phyloP scores from a whole-genome alignment of 2,329 filamentous ascomycete species.

The Fusarium pseudograminearum region DNA sequence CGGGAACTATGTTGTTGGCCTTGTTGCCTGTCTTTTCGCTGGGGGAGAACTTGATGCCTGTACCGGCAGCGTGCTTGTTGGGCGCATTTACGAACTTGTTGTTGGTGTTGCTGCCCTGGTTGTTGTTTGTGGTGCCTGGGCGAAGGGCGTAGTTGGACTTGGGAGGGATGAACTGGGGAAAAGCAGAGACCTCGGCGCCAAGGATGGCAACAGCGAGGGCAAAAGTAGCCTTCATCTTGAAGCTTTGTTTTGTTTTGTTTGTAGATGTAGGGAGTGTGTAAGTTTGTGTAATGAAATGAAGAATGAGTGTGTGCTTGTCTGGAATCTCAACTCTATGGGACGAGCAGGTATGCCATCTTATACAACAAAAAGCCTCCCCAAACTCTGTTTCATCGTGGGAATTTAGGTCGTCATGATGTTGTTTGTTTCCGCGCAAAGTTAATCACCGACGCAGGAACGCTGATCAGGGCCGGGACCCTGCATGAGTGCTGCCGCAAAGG shows the following conservation, averaged over 20 bases:
- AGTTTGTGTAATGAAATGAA: not conserved
- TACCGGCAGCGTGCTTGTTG: constrained; percentile 3
- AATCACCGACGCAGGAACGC: constrained; percentile 14
- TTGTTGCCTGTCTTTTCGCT: not conserved
- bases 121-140: not conserved
- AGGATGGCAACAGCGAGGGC: constrained; percentile 18
- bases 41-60: constrained; percentile 9
- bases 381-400: not conserved
- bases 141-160: constrained; percentile 20
- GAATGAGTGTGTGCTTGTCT: constrained; percentile 3
- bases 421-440: not conserved
- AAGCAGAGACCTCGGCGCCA: constrained; percentile 10
- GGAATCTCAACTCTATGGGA: rapidly evolving
- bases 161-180: constrained; percentile 5
- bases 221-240: constrained; percentile 14
- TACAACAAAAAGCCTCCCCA: not conserved
- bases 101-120: not conserved
- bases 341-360: not conserved
- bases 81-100: not conserved
- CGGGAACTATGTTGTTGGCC: not conserved
- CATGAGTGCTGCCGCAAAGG: constrained; percentile 20
- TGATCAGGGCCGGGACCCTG: constrained; percentile 15
- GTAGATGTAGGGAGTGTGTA: not conserved
- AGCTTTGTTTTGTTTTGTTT: not conserved
- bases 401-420: not conserved